A percentile compares a stretch with the other conserved stretches of the same genome.
Evolutionary conservation across 371 early-diverging fungal species (phyloP).

Genomic region (Rhizopus arrhizus): DNA sequence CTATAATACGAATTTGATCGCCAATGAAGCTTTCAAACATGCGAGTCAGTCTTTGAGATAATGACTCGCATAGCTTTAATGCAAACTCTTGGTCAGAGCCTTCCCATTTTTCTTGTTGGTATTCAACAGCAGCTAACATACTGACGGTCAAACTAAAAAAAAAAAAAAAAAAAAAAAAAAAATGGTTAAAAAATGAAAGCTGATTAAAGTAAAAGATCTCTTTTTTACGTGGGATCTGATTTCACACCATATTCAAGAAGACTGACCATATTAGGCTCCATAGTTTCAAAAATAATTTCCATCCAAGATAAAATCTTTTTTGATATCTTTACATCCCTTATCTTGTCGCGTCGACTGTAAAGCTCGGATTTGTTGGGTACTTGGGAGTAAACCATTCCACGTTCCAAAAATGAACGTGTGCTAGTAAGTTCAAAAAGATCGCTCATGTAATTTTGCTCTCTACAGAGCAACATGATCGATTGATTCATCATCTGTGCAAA

Average conservation of each 20-base stretch:
- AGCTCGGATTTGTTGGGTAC: slow-evolving; percentile 50
- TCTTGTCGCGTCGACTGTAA: slow-evolving; percentile 53
- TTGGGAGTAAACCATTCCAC: slow-evolving; percentile 43
- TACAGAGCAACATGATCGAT: slow-evolving; percentile 46
- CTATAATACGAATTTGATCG: slow-evolving; percentile 88
- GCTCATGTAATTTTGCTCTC: slow-evolving; percentile 84
- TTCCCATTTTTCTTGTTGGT: slow-evolving; percentile 65
- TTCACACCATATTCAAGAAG: slow-evolving; percentile 83
- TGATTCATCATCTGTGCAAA: slow-evolving; percentile 56
- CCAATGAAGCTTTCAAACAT: slow-evolving; percentile 84
- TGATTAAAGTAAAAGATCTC: background rate
- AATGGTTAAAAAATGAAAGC: background rate
- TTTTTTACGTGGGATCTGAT: slow-evolving; percentile 66
- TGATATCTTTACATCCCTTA: slow-evolving; percentile 67
- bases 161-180: slow-evolving; percentile 1
- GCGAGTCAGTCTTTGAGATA: slow-evolving; percentile 64
- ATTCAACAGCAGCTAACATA: slow-evolving; percentile 83
- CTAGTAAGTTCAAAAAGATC: slow-evolving; percentile 70
- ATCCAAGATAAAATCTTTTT: slow-evolving; percentile 72
- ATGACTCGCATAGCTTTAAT: slow-evolving; percentile 64
- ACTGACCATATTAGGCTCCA: slow-evolving; percentile 71
- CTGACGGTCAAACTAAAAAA: slow-evolving; percentile 66
- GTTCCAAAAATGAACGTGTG: slow-evolving; percentile 49
- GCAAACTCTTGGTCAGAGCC: slow-evolving; percentile 68
- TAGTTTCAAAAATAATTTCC: slow-evolving; percentile 80